Percentiles rank a stretch among this genome's conserved stretches.
These are phyloP conservation scores for Orychophragmus violaceus DNA, from an alignment of 345 rosid genomes.

Conservation along the genomic window DNA sequence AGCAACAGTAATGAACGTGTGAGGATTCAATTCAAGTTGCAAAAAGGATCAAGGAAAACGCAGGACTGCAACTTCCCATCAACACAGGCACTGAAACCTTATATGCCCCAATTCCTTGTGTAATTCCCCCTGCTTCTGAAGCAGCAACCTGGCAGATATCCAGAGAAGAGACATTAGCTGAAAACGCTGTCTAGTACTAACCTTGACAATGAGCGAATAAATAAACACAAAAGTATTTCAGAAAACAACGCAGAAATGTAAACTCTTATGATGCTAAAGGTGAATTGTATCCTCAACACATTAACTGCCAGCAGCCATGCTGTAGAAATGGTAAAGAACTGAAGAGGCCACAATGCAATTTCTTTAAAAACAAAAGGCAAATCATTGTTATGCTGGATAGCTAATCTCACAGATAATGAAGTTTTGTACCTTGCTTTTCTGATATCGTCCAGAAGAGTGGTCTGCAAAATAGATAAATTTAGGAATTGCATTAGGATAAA, in stretches of 20 bases:
- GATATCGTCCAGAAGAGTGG: slow-evolving; percentile 88
- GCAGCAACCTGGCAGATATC: slow-evolving; percentile 72
- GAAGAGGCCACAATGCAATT: background rate
- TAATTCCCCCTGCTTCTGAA: slow-evolving; percentile 96
- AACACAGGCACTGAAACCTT: slow-evolving; percentile 65
- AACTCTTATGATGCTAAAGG: background rate
- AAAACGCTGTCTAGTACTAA: background rate
- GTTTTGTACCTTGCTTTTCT: slow-evolving; percentile 80
- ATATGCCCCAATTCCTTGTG: slow-evolving; percentile 98
- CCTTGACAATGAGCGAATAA: background rate
- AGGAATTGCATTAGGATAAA: slow-evolving; percentile 32
- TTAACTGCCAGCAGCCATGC: background rate
- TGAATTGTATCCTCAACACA: slow-evolving; percentile 1
- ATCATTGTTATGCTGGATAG: background rate
- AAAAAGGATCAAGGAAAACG: slow-evolving; percentile 95
- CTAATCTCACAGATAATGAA: slow-evolving; percentile 13
- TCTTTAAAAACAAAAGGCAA: background rate
- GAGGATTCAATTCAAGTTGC: no score
- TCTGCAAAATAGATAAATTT: slow-evolving; percentile 48
- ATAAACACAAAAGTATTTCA: background rate
- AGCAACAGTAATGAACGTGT: no score
- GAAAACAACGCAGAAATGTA: background rate
- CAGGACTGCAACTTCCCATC: slow-evolving; percentile 79
- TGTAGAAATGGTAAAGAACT: background rate
- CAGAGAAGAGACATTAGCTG: slow-evolving; percentile 25